Conservation (phyloP, 2,329 filamentous ascomycete species). For the Colletotrichum sp. region DNA sequence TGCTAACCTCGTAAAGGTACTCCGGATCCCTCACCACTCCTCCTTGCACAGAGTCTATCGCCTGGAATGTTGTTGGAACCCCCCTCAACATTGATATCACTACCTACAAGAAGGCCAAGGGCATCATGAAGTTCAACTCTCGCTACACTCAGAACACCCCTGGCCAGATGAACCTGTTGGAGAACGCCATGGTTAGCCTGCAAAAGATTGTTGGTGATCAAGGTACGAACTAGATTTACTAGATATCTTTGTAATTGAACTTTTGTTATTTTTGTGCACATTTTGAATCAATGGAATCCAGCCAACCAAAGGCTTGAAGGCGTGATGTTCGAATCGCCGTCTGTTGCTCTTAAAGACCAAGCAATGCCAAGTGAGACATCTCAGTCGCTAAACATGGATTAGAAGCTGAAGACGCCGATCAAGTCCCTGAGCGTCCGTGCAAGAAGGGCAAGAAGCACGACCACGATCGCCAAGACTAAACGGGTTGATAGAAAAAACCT, state of each 20-base stretch:
- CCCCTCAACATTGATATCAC: conserved; percentile 51
- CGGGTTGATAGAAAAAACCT: background rate
- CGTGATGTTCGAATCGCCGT: background rate
- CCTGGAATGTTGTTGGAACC: conserved; percentile 55
- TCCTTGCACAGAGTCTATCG: conserved; percentile 64
- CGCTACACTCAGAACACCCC: conserved; percentile 58
- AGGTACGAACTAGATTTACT: conserved; percentile 13
- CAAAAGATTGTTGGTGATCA: background rate
- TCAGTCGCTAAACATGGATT: conserved; percentile 5
- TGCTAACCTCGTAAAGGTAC: conserved; percentile 42
- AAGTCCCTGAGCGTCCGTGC: background rate
- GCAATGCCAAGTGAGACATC: background rate
- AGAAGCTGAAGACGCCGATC: background rate
- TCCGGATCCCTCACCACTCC: conserved; percentile 68
- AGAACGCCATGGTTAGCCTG: conserved; percentile 14
- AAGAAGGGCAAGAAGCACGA: conserved; percentile 2
- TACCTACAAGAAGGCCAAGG: conserved; percentile 58
- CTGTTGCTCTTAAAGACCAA: background rate
- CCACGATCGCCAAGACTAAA: background rate
- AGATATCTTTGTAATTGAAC: background rate
- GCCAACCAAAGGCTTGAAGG: too few species aligned
- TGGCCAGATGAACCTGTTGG: conserved; percentile 48
- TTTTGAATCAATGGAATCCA: background rate
- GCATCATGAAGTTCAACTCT: conserved; percentile 60
- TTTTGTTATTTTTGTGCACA: background rate